These are phyloP conservation scores for Centella asiatica DNA, from an alignment of 129 eudicot species.

Conservation along the genomic window DNA sequence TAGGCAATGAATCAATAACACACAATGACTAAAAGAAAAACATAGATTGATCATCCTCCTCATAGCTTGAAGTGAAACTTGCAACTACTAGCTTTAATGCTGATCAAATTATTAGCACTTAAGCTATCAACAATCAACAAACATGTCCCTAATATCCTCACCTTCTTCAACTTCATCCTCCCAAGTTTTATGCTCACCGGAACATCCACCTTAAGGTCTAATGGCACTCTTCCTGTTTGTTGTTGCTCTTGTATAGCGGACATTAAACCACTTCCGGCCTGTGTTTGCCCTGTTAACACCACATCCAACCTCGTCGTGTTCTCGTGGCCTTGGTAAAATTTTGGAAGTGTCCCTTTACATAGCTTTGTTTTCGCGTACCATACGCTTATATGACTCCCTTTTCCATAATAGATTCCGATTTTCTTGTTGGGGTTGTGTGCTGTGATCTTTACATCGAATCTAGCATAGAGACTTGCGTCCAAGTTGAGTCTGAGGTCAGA, in stretches of 20 bases:
- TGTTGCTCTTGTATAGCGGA: slow-evolving; percentile 65
- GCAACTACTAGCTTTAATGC: slow-evolving; percentile 75
- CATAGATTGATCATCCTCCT: neutral
- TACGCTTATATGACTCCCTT: slow-evolving; percentile 63
- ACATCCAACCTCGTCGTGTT: slow-evolving; percentile 52
- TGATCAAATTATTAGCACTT: slow-evolving; percentile 49
- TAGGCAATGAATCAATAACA: neutral
- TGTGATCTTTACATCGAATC: slow-evolving; percentile 59
- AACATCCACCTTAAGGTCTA: slow-evolving; percentile 72
- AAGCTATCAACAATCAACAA: slow-evolving; percentile 65
- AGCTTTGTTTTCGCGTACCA: slow-evolving; percentile 75
- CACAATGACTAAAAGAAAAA: neutral
- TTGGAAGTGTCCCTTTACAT: slow-evolving; percentile 70
- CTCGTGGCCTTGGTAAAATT: slow-evolving; percentile 77
- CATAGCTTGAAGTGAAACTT: slow-evolving; percentile 55
- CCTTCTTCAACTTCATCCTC: slow-evolving; percentile 50
- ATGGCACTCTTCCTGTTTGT: slow-evolving; percentile 63
- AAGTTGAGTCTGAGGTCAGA: slow-evolving; percentile 54
- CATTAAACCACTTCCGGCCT: slow-evolving; percentile 56
- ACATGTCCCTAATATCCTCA: slow-evolving; percentile 63
- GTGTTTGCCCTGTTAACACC: slow-evolving; percentile 58
- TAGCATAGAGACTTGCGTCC: slow-evolving; percentile 61
- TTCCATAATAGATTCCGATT: slow-evolving; percentile 75
- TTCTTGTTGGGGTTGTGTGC: slow-evolving; percentile 80
- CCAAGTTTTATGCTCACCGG: slow-evolving; percentile 75